Conservation (phyloP, 2,329 filamentous ascomycete species). For the Fusarium robinianum region DNA sequence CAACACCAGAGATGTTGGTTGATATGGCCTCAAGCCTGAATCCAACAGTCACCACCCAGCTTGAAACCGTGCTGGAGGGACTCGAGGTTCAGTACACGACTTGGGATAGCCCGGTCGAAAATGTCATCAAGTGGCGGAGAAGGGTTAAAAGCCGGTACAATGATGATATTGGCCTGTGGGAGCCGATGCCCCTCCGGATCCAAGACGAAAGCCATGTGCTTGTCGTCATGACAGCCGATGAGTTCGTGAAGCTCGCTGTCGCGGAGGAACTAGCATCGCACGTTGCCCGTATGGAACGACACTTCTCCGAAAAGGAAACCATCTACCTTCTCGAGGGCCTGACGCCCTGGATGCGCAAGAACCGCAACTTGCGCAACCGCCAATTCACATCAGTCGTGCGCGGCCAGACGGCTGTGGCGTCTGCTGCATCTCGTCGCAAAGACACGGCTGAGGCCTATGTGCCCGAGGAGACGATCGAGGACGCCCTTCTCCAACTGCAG, state of each 20-base stretch:
- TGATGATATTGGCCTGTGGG: slow-evolving; percentile 65
- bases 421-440: slow-evolving; percentile 43
- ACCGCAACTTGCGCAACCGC: slow-evolving; percentile 67
- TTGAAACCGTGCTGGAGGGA: slow-evolving; percentile 55
- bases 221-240: slow-evolving; percentile 63
- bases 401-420: slow-evolving; percentile 40
- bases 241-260: slow-evolving; percentile 66
- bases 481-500: slow-evolving; percentile 72
- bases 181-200: slow-evolving; percentile 59
- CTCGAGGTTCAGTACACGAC: slow-evolving; percentile 53
- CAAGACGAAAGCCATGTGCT: slow-evolving; percentile 64
- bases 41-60: slow-evolving; percentile 49
- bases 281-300: slow-evolving; percentile 57
- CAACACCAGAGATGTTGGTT: slow-evolving; percentile 77
- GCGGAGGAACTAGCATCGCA: slow-evolving; percentile 61
- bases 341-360: slow-evolving; percentile 67
- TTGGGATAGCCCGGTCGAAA: slow-evolving; percentile 53
- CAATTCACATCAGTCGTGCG: slow-evolving; percentile 70
- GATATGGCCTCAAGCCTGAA: slow-evolving; percentile 65
- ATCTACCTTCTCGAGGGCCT: slow-evolving; percentile 78
- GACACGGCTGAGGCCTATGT: slow-evolving; percentile 54
- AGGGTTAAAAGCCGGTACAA: slow-evolving; percentile 69
- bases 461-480: slow-evolving; percentile 70
- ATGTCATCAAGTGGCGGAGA: slow-evolving; percentile 69
- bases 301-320: slow-evolving; percentile 57